Conservation (phyloP, 2,329 filamentous ascomycete species). For the Alternaria novae-zelandiae region DNA sequence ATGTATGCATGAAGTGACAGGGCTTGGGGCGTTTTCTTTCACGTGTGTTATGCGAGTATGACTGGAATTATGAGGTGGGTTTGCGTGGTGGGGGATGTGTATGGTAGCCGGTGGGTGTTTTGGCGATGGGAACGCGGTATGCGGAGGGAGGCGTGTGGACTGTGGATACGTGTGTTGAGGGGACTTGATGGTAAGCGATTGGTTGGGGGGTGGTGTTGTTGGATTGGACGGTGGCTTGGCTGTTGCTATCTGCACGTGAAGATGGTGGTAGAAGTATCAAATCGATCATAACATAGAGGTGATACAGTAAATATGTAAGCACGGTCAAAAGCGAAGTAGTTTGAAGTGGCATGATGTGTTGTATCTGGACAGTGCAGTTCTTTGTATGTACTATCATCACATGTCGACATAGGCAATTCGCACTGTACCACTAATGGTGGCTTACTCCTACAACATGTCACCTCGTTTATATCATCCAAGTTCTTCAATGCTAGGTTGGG, state of each 20-base stretch:
- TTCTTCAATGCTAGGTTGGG: conserved; percentile 38
- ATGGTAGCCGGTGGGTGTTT: neutral
- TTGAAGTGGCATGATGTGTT: neutral
- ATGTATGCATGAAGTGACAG: neutral
- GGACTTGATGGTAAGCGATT: neutral
- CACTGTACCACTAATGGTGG: conserved; percentile 21
- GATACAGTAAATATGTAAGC: neutral
- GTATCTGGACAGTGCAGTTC: neutral
- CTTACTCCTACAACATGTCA: neutral
- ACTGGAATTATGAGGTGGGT: conserved; percentile 7
- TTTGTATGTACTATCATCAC: neutral
- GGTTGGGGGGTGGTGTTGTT: neutral
- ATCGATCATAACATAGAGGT: neutral
- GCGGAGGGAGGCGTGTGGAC: neutral
- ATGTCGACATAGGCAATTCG: neutral
- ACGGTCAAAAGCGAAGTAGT: neutral
- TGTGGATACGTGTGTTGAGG: neutral
- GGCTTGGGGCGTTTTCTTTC: neutral
- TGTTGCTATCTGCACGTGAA: neutral
- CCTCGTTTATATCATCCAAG: conserved; percentile 11
- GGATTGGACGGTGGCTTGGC: neutral
- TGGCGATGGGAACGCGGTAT: neutral
- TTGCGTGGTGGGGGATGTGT: neutral
- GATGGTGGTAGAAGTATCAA: neutral
- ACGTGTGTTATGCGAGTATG: conserved; percentile 12